These are phyloP conservation scores for Malus sylvestris DNA, from an alignment of 306 rosid genomes.

Conservation along the genomic window DNA sequence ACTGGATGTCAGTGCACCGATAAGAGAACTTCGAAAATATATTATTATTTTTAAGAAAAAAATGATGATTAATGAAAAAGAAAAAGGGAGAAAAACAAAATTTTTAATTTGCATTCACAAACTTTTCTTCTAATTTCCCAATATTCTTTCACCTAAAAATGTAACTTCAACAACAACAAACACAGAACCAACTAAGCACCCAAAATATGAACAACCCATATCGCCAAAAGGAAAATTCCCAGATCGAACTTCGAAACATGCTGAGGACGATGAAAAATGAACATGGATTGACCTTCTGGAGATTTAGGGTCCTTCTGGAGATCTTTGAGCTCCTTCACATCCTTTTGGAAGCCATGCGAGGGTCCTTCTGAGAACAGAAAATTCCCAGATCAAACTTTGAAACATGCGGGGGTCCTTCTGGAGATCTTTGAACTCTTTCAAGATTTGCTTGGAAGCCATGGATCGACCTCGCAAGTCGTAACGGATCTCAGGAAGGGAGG, in stretches of 20 bases:
- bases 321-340: no score
- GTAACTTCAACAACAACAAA: background rate
- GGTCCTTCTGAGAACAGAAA: no score
- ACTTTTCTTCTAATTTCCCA: background rate
- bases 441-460: slow-evolving; percentile 80
- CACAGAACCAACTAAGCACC: background rate
- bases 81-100: no score
- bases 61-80: no score
- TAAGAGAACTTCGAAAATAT: no score
- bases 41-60: no score
- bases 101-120: no score
- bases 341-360: no score
- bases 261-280: background rate
- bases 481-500: slow-evolving; percentile 28
- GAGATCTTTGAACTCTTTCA: slow-evolving; percentile 82
- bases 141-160: background rate
- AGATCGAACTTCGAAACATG: slow-evolving; percentile 14
- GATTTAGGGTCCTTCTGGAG: no score
- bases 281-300: background rate
- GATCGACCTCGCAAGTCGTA: slow-evolving; percentile 23
- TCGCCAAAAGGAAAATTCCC: background rate
- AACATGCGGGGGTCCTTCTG: slow-evolving; percentile 51
- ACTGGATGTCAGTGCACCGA: no score
- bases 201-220: background rate
- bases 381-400: no score